Base-by-base conservation (phyloP, 441 rosid genomes). In the Bocquillonia castaneifolia region DNA sequence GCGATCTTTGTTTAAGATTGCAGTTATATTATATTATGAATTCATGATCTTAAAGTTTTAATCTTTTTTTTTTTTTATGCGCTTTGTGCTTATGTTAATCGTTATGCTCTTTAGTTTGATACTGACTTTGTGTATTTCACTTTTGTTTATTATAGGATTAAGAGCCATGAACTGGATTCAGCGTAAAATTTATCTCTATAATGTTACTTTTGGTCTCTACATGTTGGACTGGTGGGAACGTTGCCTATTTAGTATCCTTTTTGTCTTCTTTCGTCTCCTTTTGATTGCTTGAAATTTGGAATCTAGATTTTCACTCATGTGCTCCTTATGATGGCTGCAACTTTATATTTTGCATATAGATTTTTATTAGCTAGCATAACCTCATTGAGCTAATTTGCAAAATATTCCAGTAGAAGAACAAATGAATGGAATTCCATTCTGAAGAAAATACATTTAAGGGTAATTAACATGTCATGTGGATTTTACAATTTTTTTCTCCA, bases 141-240 rank as follows among this genome's bases (percentile, higher is more conserved):
- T 15, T 48, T 3, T 8, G 1, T 48, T 34, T 0, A 9, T 12
- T 56, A 20, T 20, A 67, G 70, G n/a, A 40, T 55, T 29, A 29
- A 59, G 39, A 59, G 68, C 76, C 15, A 79, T 79, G 82, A 81
- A 81, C 52, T 81, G 80, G 82, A 40, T 81, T 72, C 82, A 72
- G 65, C 77, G 96, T 14, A 90, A 92, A 86, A 87, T 92, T 81
- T 82, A 88, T 76, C 96, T 87, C 75, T 94, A 94, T 77, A 90
- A 94, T 84, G 98, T 92, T 72, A 93, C 98, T 26, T 94, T 94
- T 48, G 99, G 98, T 66, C 96, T 94, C 71, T 92, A 75, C 81
- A 94, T 94, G 99, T 80, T 94, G 86, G 99, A 94, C 73, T 92
- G 97, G 98, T 92, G 98, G 99, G 98, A 94, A 82, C 97, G 97